phyloP scores from a whole-genome alignment of 2,329 filamentous ascomycete species.

The Epichloe aotearoae region DNA sequence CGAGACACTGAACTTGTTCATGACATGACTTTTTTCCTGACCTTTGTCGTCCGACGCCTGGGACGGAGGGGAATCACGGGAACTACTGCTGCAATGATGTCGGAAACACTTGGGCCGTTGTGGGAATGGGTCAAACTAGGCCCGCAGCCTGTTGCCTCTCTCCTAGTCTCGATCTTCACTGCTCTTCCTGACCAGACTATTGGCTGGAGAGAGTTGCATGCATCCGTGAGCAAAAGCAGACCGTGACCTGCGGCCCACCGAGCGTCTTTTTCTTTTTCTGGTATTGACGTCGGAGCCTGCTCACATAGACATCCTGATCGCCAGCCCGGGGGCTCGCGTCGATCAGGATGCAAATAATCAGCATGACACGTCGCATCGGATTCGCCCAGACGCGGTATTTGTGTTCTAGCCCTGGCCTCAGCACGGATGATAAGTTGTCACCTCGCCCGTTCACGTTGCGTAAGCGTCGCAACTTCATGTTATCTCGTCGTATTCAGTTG shows the following conservation, averaged over 20 bases:
- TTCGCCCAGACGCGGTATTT: background rate
- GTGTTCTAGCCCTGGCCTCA: background rate
- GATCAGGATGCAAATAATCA: background rate
- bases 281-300: background rate
- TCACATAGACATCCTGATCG: background rate
- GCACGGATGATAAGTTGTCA: background rate
- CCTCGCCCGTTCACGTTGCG: background rate
- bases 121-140: background rate
- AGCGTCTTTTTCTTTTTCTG: background rate
- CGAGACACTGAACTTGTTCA: no score
- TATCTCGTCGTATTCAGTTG: background rate
- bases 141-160: background rate
- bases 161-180: background rate
- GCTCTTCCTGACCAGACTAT: constrained; percentile 3
- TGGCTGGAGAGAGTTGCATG: constrained; percentile 10
- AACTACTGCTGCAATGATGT: background rate
- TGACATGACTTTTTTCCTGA: background rate
- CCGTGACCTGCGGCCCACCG: constrained; percentile 3
- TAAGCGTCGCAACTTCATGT: background rate
- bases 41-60: background rate
- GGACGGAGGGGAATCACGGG: background rate
- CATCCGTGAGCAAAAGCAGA: constrained; percentile 10
- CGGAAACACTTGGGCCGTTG: background rate
- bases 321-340: background rate
- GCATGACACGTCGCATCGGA: background rate